phyloP scores from a whole-genome alignment of 2,329 filamentous ascomycete species.

The Fusarium brachygibbosum region DNA sequence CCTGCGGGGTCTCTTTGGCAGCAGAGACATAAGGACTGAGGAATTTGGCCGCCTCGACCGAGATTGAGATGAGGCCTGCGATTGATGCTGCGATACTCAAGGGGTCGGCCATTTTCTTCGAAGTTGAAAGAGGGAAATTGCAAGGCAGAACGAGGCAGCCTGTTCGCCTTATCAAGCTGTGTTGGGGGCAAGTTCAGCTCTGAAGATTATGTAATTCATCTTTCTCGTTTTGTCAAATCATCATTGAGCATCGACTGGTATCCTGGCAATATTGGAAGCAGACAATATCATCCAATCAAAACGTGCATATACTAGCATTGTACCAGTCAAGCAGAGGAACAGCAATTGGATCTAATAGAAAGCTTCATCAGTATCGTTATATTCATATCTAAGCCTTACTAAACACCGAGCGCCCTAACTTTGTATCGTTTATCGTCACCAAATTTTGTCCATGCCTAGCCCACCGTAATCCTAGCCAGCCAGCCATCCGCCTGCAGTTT shows the following conservation, averaged over 20 bases:
- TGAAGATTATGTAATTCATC: not conserved
- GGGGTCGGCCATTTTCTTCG: conserved; percentile 4
- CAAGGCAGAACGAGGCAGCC: not conserved
- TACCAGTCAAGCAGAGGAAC: no score
- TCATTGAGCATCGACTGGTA: not conserved
- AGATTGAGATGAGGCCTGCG: conserved; percentile 7
- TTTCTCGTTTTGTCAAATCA: not conserved
- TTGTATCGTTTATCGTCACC: not conserved
- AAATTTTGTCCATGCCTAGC: not conserved
- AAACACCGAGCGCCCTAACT: conserved; percentile 8
- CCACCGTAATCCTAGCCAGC: not conserved
- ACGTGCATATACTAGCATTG: not conserved
- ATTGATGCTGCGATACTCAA: conserved; percentile 31
- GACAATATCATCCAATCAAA: not conserved
- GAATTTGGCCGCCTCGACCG: conserved; percentile 1
- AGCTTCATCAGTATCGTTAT: conserved; percentile 6
- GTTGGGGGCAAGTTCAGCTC: not conserved
- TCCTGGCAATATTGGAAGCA: no score
- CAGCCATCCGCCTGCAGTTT: not conserved
- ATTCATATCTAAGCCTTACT: conserved; percentile 1
- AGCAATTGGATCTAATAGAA: not conserved
- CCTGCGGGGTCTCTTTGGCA: conserved; percentile 26
- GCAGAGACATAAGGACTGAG: conserved; percentile 26
- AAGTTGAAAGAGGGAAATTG: not conserved
- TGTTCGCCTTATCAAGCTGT: not conserved